These are phyloP conservation scores for Lepiota venenata DNA, from an alignment of 768 basidiomycete species.

Conservation along the genomic window DNA sequence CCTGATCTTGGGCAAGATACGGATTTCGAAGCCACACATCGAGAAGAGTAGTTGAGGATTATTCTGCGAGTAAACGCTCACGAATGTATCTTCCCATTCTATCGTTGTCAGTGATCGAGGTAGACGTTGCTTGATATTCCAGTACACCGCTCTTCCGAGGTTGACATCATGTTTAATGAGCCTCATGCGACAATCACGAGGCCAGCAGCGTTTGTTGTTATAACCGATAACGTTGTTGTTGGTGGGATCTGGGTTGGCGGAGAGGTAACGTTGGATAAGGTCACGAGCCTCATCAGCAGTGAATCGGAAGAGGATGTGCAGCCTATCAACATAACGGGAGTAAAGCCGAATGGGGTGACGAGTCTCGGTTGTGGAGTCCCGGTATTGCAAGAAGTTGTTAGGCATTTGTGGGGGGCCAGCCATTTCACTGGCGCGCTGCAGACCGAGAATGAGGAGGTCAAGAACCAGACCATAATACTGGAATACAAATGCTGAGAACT, in stretches of 20 bases:
- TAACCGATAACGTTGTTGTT: conserved; percentile 99
- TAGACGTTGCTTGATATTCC: conserved; percentile 98
- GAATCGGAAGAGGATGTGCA: conserved; percentile 97
- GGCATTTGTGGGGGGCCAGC: conserved; percentile 97
- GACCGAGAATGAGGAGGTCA: conserved; percentile 91
- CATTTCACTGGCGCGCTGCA: conserved; percentile 99
- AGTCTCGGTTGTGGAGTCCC: conserved; percentile 92
- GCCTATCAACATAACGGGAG: conserved; percentile 92
- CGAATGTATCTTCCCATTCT: conserved; percentile 98
- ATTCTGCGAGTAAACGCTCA: conserved; percentile 95
- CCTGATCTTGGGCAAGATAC: conserved; percentile 94
- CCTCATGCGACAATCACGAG: conserved; percentile 97
- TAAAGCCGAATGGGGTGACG: conserved; percentile 98
- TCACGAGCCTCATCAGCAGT: conserved; percentile 96
- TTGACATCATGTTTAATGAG: conserved; percentile 99
- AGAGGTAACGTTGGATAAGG: conserved; percentile 96
- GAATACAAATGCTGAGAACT: conserved; percentile 99
- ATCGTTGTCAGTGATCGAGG: conserved; percentile 96
- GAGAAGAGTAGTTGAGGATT: conserved; percentile 98
- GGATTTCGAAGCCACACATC: conserved; percentile 98
- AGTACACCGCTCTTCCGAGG: conserved; percentile 95
- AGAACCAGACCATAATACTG: conserved; percentile 97
- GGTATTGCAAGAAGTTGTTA: conserved; percentile 97
- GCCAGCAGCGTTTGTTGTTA: conserved; percentile 99
- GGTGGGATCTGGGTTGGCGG: conserved; percentile 96